These are phyloP conservation scores for Exophiala spinifera DNA, from an alignment of 2,329 filamentous ascomycete genomes.

Conservation along the genomic window DNA sequence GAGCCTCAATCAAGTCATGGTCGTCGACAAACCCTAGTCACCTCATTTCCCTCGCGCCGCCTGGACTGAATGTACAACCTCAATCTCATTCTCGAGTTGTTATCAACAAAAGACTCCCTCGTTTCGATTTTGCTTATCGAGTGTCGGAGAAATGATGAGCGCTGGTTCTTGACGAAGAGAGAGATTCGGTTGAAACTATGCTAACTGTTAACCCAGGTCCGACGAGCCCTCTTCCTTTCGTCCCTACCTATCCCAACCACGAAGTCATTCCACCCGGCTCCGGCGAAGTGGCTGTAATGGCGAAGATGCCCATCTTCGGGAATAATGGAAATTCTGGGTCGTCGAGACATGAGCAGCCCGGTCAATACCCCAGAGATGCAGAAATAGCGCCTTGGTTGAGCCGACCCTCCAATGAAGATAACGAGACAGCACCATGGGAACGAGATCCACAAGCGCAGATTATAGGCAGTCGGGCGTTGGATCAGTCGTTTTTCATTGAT, in stretches of 20 bases:
- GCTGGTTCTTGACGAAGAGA: not conserved
- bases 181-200: not conserved
- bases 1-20: not conserved
- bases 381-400: conserved; percentile 34
- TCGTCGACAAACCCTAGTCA: not conserved
- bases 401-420: conserved; percentile 30
- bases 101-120: too few species aligned
- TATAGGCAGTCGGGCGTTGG: conserved; percentile 23
- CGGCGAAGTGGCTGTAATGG: conserved; percentile 5
- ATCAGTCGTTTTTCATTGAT: conserved; percentile 26
- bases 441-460: conserved; percentile 28
- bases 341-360: conserved; percentile 23
- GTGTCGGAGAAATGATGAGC: too few species aligned
- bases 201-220: conserved; percentile 1
- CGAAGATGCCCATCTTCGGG: conserved; percentile 22
- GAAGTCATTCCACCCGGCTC: not conserved
- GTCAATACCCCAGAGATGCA: conserved; percentile 23
- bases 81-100: too few species aligned
- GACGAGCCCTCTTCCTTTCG: not conserved
- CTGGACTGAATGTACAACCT: not conserved
- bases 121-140: too few species aligned
- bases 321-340: conserved; percentile 26
- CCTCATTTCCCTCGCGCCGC: not conserved
- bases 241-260: not conserved
- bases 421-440: conserved; percentile 31